phyloP scores from a whole-genome alignment of 2,329 filamentous ascomycete species.

The Aspergillus hiratsukae region DNA sequence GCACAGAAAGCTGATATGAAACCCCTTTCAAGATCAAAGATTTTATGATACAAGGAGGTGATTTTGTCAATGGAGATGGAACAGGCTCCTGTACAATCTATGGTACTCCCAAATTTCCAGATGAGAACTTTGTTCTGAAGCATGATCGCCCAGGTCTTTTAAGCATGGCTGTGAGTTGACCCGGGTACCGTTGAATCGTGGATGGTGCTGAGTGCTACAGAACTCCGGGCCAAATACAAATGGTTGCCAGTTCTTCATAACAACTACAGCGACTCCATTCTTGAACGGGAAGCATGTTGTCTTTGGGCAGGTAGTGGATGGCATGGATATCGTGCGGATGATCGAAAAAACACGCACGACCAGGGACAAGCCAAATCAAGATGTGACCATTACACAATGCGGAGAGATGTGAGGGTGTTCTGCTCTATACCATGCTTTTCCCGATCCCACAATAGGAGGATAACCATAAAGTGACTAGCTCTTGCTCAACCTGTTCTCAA shows the following conservation, averaged over 20 bases:
- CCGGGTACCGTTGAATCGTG: not conserved
- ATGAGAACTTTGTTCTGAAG: slow-evolving; percentile 81
- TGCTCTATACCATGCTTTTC: no score
- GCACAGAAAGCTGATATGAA: not conserved
- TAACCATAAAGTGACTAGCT: no score
- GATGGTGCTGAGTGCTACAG: slow-evolving; percentile 40
- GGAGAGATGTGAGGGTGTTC: slow-evolving; percentile 71
- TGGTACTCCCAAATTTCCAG: slow-evolving; percentile 74
- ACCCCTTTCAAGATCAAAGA: slow-evolving; percentile 66
- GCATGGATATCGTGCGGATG: slow-evolving; percentile 87
- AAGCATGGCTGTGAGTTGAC: slow-evolving; percentile 77
- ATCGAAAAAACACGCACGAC: slow-evolving; percentile 87
- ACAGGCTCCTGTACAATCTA: slow-evolving; percentile 87
- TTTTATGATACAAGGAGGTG: slow-evolving; percentile 97
- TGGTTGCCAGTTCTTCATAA: slow-evolving; percentile 97
- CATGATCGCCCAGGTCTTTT: slow-evolving; percentile 77
- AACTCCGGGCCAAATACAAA: slow-evolving; percentile 91
- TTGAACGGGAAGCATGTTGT: slow-evolving; percentile 92
- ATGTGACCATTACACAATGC: slow-evolving; percentile 79
- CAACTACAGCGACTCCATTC: slow-evolving; percentile 79
- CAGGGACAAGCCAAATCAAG: slow-evolving; percentile 76
- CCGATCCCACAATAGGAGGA: no score
- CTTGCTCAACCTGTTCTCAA: no score
- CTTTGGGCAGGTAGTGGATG: slow-evolving; percentile 84
- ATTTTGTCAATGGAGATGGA: slow-evolving; percentile 90